A percentile compares a stretch with the other conserved stretches of the same genome.
These are phyloP conservation scores for Stemphylium beticola DNA, from an alignment of 2,329 filamentous ascomycete species.

Conservation along the genomic window DNA sequence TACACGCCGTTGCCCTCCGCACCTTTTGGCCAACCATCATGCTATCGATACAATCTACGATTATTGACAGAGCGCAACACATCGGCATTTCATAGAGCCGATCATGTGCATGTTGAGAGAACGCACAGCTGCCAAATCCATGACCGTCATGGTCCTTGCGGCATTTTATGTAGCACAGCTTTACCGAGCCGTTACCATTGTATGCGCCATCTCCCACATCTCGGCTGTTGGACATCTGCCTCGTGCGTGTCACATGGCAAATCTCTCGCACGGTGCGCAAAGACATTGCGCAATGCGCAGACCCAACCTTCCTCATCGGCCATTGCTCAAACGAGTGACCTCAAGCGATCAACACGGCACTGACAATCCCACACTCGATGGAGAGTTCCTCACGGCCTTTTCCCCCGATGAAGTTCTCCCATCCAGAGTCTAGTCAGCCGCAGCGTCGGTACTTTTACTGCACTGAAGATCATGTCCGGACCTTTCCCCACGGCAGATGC, in stretches of 20 bases:
- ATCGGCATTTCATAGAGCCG: too few species aligned
- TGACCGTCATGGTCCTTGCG: background rate
- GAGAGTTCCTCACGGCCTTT: too few species aligned
- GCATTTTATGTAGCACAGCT: background rate
- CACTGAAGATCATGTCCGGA: slow-evolving; percentile 7
- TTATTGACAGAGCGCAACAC: too few species aligned
- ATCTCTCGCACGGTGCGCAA: slow-evolving; percentile 6
- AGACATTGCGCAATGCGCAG: background rate
- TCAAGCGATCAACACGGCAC: slow-evolving; percentile 5
- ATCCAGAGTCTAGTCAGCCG: background rate
- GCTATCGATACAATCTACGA: too few species aligned
- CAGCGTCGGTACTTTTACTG: background rate
- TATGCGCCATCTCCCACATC: slow-evolving; percentile 10
- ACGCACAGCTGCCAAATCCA: background rate
- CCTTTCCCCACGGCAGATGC: slow-evolving; percentile 1
- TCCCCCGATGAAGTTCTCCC: too few species aligned
- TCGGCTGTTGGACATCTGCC: slow-evolving; percentile 5
- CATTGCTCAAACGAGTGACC: background rate
- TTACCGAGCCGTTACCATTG: background rate
- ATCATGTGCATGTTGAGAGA: background rate
- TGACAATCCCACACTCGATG: background rate
- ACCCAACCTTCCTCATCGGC: background rate
- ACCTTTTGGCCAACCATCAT: too few species aligned
- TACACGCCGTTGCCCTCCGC: background rate
- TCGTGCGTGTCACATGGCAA: slow-evolving; percentile 14